phyloP scores from a whole-genome alignment of 306 rosid genomes.

The Castanea sativa region DNA sequence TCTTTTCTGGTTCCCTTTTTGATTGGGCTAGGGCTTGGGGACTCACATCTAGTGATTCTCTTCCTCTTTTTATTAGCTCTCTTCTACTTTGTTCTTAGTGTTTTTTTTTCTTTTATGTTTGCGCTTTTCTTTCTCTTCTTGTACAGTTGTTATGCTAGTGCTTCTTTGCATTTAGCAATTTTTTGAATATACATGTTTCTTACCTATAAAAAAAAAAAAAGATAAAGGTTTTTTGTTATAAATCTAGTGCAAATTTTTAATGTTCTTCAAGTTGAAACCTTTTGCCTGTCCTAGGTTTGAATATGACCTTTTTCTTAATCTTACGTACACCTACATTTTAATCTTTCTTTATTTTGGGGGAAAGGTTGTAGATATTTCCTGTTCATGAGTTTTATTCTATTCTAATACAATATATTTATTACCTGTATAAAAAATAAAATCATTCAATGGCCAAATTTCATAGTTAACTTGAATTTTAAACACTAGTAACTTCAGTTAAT shows the following conservation, averaged over 20 bases:
- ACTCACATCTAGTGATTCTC: no score
- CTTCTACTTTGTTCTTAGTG: no score
- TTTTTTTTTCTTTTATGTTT: no score
- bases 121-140: no score
- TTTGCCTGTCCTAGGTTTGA: neutral
- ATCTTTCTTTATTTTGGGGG: neutral
- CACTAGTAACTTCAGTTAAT: slow-evolving; percentile 25
- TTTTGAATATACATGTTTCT: no score
- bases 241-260: neutral
- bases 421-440: slow-evolving; percentile 19
- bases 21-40: no score
- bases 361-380: neutral
- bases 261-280: neutral
- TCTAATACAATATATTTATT: neutral
- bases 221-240: no score
- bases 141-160: no score
- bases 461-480: slow-evolving; percentile 11
- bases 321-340: neutral
- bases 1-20: no score
- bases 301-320: neutral
- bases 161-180: no score
- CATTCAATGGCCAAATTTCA: neutral
- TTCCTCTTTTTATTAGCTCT: no score
- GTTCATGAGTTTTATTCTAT: slow-evolving; percentile 5
- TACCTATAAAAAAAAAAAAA: no score